Percentiles rank a stretch among this genome's conserved stretches.
phyloP scores from a whole-genome alignment of 371 early-diverging fungal genomes.

The Mucor circinelloides region DNA sequence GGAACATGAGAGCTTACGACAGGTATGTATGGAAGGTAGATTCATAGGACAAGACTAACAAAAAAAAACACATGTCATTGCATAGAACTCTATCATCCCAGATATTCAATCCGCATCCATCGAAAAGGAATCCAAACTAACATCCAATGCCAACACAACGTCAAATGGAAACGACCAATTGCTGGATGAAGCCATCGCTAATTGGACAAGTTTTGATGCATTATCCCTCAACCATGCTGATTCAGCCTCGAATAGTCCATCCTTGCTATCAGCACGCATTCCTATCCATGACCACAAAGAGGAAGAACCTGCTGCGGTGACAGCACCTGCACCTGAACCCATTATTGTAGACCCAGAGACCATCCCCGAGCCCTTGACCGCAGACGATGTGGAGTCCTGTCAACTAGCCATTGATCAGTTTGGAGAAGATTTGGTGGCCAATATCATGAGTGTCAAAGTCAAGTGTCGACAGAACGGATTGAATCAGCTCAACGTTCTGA shows the following conservation, averaged over 20 bases:
- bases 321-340: neutral
- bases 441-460: slow-evolving; percentile 58
- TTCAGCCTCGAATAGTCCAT: slow-evolving; percentile 8
- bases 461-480: slow-evolving; percentile 58
- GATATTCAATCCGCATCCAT: slow-evolving; percentile 1
- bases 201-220: slow-evolving; percentile 32
- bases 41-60: too few relatives aligned
- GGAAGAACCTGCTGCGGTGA: neutral
- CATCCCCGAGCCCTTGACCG: slow-evolving; percentile 52
- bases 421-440: slow-evolving; percentile 51
- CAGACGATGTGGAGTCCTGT: slow-evolving; percentile 48
- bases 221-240: slow-evolving; percentile 11
- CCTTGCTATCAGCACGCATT: slow-evolving; percentile 17
- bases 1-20: neutral
- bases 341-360: slow-evolving; percentile 23
- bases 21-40: neutral
- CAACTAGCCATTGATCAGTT: slow-evolving; percentile 51
- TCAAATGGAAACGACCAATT: slow-evolving; percentile 6
- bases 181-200: slow-evolving; percentile 22
- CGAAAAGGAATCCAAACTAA: slow-evolving; percentile 6
- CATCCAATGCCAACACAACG: neutral
- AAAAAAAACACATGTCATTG: neutral
- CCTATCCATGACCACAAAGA: slow-evolving; percentile 3
- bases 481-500: slow-evolving; percentile 11
- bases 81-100: slow-evolving; percentile 5